Percentiles rank a stretch among this genome's conserved stretches.
Evolutionary conservation across 78 protist genomes (phyloP).

Genomic region (Dictyostelium firmibasis): DNA sequence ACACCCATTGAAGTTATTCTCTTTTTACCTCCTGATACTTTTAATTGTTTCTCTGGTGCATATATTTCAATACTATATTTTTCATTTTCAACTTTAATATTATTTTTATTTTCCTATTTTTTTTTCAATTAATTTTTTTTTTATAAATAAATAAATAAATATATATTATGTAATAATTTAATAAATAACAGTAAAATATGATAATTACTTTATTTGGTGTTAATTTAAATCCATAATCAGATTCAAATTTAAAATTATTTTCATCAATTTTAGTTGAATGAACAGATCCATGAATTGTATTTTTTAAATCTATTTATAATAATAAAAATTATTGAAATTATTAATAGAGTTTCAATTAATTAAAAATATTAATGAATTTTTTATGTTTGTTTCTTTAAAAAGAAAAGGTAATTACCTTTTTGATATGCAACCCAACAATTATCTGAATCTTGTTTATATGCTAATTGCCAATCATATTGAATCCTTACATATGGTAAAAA

Average conservation of each 20-base stretch:
- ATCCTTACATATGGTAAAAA: slow-evolving; percentile 5
- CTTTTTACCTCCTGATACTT: slow-evolving; percentile 28
- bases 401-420: slow-evolving; percentile 38
- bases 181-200: too few species aligned
- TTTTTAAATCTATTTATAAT: slow-evolving; percentile 1
- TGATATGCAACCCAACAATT: slow-evolving; percentile 44
- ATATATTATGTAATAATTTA: too few species aligned
- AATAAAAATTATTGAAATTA: not conserved
- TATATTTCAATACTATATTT: not conserved
- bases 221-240: slow-evolving; percentile 14
- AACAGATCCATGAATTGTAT: slow-evolving; percentile 23
- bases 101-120: slow-evolving; percentile 14
- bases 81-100: not conserved
- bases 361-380: too few species aligned
- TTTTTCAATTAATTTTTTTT: not conserved
- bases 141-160: not conserved
- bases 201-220: not conserved
- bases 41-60: not conserved
- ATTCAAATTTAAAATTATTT: slow-evolving; percentile 29
- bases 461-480: slow-evolving; percentile 75
- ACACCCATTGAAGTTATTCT: slow-evolving; percentile 63
- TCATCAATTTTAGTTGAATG: not conserved
- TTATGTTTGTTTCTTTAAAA: too few species aligned
- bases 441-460: slow-evolving; percentile 36
- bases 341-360: not conserved